Evolutionary conservation across 345 rosid genomes (phyloP).

Genomic region (Pistacia vera): DNA sequence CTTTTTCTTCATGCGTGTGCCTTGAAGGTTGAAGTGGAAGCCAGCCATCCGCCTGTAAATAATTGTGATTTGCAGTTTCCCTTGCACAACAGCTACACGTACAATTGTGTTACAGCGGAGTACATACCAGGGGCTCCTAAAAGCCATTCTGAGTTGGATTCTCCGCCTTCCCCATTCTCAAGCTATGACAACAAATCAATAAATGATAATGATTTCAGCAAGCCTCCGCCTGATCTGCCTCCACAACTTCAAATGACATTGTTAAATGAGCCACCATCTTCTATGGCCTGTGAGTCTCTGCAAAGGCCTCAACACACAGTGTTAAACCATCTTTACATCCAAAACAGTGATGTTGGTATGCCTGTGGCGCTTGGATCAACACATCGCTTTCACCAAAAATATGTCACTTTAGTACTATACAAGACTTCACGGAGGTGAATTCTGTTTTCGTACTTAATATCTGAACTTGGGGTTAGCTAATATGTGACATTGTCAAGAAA

Average conservation of each 20-base stretch:
- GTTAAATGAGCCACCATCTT: slow-evolving; percentile 26
- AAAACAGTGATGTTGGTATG: slow-evolving; percentile 25
- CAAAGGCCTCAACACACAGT: slow-evolving; percentile 39
- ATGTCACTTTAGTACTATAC: slow-evolving; percentile 50
- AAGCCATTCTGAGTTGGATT: slow-evolving; percentile 45
- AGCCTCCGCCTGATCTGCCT: slow-evolving; percentile 63
- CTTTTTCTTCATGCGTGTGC: neutral
- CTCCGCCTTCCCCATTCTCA: slow-evolving; percentile 60
- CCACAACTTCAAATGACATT: slow-evolving; percentile 43
- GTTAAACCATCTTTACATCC: slow-evolving; percentile 50
- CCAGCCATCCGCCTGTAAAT: neutral
- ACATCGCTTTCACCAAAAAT: slow-evolving; percentile 49
- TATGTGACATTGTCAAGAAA: slow-evolving; percentile 16
- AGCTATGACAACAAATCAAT: slow-evolving; percentile 47
- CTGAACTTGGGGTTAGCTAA: slow-evolving; percentile 6
- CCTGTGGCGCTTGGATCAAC: slow-evolving; percentile 47
- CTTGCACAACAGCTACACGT: neutral
- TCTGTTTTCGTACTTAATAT: neutral
- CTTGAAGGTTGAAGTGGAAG: neutral
- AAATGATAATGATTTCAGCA: slow-evolving; percentile 44
- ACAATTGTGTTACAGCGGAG: slow-evolving; percentile 34
- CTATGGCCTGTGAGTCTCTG: slow-evolving; percentile 11
- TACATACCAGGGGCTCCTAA: slow-evolving; percentile 42
- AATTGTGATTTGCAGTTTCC: neutral
- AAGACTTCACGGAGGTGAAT: slow-evolving; percentile 40